These are phyloP conservation scores for Saccharomyces paradoxus DNA, from an alignment of 805 yeast genomes.

Conservation along the genomic window DNA sequence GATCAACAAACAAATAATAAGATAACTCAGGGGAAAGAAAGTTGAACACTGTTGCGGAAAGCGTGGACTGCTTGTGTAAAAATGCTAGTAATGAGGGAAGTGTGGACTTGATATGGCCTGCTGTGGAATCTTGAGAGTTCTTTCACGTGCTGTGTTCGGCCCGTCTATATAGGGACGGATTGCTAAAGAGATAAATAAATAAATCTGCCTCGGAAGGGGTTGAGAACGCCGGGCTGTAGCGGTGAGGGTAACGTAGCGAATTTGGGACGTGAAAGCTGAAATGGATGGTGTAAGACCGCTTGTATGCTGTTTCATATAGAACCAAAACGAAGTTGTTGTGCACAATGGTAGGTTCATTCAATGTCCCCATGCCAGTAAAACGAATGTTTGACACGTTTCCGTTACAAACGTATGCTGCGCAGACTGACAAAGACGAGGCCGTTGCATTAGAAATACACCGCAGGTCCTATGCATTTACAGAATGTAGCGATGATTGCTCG, in stretches of 20 bases:
- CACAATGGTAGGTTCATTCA: not conserved
- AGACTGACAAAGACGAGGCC: constrained; percentile 23
- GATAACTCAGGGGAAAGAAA: not conserved
- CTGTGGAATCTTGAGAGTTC: not conserved
- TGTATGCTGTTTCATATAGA: not conserved
- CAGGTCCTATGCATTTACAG: constrained; percentile 18
- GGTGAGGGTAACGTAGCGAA: not conserved
- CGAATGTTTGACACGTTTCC: constrained; percentile 48
- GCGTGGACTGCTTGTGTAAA: not conserved
- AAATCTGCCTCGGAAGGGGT: not conserved
- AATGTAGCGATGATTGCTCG: constrained; percentile 1
- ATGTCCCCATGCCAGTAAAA: constrained; percentile 38
- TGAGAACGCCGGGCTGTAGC: not conserved
- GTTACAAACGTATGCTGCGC: constrained; percentile 35
- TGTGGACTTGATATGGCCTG: not conserved
- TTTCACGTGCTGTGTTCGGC: not conserved
- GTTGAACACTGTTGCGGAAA: not conserved
- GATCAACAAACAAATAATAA: not conserved
- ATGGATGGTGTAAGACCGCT: not conserved
- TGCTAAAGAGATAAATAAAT: not conserved
- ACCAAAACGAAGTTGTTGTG: not conserved
- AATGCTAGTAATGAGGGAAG: not conserved
- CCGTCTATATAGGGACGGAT: not conserved
- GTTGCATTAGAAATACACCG: constrained; percentile 17
- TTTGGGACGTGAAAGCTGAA: not conserved